Base-by-base conservation (phyloP, 2,329 filamentous ascomycete species). In the Thelonectria olida region DNA sequence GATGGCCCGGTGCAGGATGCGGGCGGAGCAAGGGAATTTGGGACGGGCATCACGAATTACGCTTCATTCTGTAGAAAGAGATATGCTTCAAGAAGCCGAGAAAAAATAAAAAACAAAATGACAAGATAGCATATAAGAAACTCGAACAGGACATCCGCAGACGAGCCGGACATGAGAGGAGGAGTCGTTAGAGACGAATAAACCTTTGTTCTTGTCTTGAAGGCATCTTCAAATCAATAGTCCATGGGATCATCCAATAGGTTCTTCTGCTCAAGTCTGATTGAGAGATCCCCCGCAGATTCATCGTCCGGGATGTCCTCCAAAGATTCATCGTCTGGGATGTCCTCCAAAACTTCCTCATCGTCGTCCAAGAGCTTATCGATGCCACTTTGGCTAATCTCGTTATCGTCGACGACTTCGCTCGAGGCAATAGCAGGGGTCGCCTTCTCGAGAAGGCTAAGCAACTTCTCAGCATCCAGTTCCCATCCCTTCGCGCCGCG, bases 51-150 rank as follows among this genome's bases (percentile, higher is more conserved):
- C 19, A 69, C 57, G 62, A 68, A 70, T 70, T 54, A 55, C 59
- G 64, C 65, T 70, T 71, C 51, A 68, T 70, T 70, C 64, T 58
- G 56, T 70, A 65, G 64, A 68, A 65, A 62, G 41, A 65, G 38
- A 62, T 64, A 67, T 66, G 51, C 53, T 66, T 63, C 52, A 54
- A 67, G 66, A 70, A 51, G 54, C 49, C 47, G 54, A 39, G 54
- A 28, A 59, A 41, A 39, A 22, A 10, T 15, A 45, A 47, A 53
- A 42, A 50, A n/a, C n/a, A n/a, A n/a, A n/a, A n/a, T 28, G 44
- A 55, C 44, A 59, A 44, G 41, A 52, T 47, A 48, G 31, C 28
- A 20, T 61, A 36, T 10, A 45, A 52, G 57, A 63, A 58, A 58
- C 52, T 63, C 51, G 57, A 63, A 58, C 57, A 65, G 25, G n/a